phyloP scores from a whole-genome alignment of 1,139 yeast genomes.

The Yamadazyma jaroonii region DNA sequence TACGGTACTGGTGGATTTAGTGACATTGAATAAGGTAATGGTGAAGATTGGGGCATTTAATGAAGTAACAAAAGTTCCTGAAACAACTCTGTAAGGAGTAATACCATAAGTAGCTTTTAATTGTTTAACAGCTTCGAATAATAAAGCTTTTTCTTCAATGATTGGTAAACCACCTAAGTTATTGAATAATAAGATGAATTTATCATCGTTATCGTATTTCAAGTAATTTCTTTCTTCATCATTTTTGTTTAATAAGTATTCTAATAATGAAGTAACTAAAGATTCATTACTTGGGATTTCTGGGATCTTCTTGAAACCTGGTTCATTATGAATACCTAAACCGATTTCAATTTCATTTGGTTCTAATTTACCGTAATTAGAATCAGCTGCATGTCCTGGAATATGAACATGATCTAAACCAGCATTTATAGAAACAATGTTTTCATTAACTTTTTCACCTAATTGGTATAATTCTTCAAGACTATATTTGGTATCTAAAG shows the following conservation, averaged over 20 bases:
- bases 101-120: conserved; percentile 34
- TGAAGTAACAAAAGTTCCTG: conserved; percentile 50
- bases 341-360: conserved; percentile 46
- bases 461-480: conserved; percentile 32
- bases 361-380: conserved; percentile 29
- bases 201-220: conserved; percentile 31
- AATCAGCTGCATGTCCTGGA: conserved; percentile 39
- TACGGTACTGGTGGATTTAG: conserved; percentile 26
- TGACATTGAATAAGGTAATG: conserved; percentile 44
- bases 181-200: conserved; percentile 44
- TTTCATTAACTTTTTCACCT: conserved; percentile 34
- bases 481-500: conserved; percentile 28
- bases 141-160: conserved; percentile 35
- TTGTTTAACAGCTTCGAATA: conserved; percentile 21
- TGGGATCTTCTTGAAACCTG: conserved; percentile 41
- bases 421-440: conserved; percentile 46
- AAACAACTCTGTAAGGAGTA: conserved; percentile 38
- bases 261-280: conserved; percentile 35
- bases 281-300: conserved; percentile 43
- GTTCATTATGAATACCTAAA: conserved; percentile 54
- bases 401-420: conserved; percentile 53
- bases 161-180: conserved; percentile 53
- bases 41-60: conserved; percentile 53
- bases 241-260: conserved; percentile 34
- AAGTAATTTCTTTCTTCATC: conserved; percentile 42